Evolutionary conservation across 2,329 filamentous ascomycete genomes (phyloP), one percentile per base, ranked within the genome.

Genomic region (Diplodia scrobiculata): DNA sequence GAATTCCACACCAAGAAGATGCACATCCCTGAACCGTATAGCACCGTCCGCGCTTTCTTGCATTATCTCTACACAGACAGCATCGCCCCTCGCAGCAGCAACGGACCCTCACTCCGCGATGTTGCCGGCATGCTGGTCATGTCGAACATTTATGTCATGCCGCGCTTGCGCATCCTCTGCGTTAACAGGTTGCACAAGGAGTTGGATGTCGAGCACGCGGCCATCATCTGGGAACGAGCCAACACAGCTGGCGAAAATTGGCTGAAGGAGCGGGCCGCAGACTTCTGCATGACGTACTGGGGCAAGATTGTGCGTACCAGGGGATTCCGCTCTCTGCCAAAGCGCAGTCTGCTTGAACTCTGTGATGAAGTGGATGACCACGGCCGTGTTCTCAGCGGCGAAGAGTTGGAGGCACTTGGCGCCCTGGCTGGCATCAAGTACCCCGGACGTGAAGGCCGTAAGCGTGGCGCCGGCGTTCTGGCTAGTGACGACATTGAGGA

Each of bases 61-160:
- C 94, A 95, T 79, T 99, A 97, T 74, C 86, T 99, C 0, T 99
- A 99, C 78, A 97, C 95, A 0, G 95, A 99, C 77, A 94, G 89
- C 71, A 97, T 99, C 70, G 78, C 79, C 4, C 71, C 74, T 0
- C 72, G 75, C 27, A 74, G 75, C 17, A 71, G 72, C 1, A 72
- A 83, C 68, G 86, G 85, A 54, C 82, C 86, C 0, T 82, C 79
- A 9, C 86, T 97, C 21, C 87, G 89, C 34, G 93, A 97, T 71
- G 92, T 98, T 14, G 94, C 95, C 0, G 94, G 95, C 9, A 87
- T 99, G 77, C 84, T 99, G 2, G 94, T 99, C 69, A 96, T 99
- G 91, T 92, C 92, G 51, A 97, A 98, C 76, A 91, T 98, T 54
- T 99, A 99, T 80, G 94, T 97, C 74, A 96, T 99, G 81, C 93